Evolutionary conservation across 2,329 filamentous ascomycete species (phyloP).

Genomic region (Nemania bipapillata): DNA sequence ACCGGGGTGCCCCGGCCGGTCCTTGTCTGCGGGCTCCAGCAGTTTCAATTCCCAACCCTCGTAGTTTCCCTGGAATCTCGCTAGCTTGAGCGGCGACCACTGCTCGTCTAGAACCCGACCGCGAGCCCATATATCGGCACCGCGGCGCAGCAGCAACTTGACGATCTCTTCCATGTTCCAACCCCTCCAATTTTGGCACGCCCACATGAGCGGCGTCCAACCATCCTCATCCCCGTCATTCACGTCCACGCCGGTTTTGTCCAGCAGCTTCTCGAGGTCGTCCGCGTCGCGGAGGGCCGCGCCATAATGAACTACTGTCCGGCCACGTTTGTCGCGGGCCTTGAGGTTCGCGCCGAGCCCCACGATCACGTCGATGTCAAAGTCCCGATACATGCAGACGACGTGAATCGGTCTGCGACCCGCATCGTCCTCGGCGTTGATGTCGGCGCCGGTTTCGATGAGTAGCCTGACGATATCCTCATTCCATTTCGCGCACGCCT

Average conservation of each 20-base stretch:
- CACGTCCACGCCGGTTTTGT: neutral
- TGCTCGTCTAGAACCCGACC: conserved; percentile 8
- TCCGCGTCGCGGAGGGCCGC: neutral
- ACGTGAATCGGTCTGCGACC: conserved; percentile 9
- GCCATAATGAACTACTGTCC: conserved; percentile 10
- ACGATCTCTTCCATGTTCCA: neutral
- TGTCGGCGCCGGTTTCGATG: conserved; percentile 3
- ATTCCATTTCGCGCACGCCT: neutral
- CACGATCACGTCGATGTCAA: neutral
- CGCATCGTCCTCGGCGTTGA: conserved; percentile 8
- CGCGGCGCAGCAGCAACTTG: neutral
- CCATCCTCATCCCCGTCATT: neutral
- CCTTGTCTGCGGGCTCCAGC: neutral
- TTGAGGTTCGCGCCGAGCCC: conserved; percentile 2
- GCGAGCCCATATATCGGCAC: conserved; percentile 13
- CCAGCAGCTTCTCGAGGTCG: neutral
- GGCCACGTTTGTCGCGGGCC: conserved; percentile 8
- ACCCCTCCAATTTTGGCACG: neutral
- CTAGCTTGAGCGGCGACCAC: conserved; percentile 15
- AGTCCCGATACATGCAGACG: neutral
- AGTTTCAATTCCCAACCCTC: neutral
- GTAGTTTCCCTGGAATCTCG: conserved; percentile 1
- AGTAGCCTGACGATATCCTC: neutral
- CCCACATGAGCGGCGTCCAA: conserved; percentile 19
- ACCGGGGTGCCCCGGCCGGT: neutral